Evolutionary conservation across 148 eudicot genomes (phyloP).

Genomic region (Chenopodium quinoa): DNA sequence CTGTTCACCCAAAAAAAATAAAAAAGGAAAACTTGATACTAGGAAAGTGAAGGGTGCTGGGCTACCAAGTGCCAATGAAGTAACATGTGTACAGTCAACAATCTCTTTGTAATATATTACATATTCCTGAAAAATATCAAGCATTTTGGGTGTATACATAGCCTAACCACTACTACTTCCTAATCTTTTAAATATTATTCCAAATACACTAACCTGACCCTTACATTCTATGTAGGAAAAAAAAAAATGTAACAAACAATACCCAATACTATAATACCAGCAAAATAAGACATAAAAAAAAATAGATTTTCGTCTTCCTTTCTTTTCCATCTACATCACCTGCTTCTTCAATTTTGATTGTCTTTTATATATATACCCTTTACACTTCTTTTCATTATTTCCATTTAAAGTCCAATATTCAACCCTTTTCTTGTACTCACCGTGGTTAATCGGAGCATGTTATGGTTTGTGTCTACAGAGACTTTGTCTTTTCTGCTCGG

Average conservation of each 20-base stretch:
- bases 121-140: background rate
- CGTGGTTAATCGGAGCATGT: slow-evolving; percentile 13
- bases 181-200: background rate
- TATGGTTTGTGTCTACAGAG: slow-evolving; percentile 46
- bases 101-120: background rate
- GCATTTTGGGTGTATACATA: background rate
- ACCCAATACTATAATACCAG: background rate
- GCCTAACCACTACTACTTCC: background rate
- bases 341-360: background rate
- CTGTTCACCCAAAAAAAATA: background rate
- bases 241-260: background rate
- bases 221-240: background rate
- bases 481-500: slow-evolving; percentile 66
- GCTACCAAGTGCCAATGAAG: background rate
- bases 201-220: background rate
- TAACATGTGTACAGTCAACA: background rate
- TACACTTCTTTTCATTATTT: background rate
- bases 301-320: background rate
- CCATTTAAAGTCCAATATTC: background rate
- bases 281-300: background rate
- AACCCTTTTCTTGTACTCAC: background rate
- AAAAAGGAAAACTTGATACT: background rate
- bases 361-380: background rate
- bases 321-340: background rate
- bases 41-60: background rate